Percentiles rank a stretch among this genome's conserved stretches.
These are phyloP conservation scores for Skeletonema menzelii DNA, from an alignment of 108 stramenopile species.

Conservation along the genomic window DNA sequence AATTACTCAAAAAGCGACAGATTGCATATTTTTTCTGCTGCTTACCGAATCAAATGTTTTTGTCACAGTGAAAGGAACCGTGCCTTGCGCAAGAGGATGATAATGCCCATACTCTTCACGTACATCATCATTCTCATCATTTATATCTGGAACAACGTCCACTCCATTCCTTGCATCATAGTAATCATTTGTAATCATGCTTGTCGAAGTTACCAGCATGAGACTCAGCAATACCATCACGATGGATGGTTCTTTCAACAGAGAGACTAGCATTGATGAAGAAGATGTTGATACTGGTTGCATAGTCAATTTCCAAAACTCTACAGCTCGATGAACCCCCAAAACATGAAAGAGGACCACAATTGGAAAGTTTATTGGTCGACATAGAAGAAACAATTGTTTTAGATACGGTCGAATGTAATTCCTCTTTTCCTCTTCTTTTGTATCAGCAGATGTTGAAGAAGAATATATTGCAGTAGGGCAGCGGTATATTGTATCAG, in stretches of 20 bases:
- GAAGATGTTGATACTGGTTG: background rate
- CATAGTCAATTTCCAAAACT: constrained; percentile 6
- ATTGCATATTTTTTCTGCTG: background rate
- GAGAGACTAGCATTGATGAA: background rate
- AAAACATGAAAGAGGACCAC: constrained; percentile 66
- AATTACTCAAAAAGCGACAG: background rate
- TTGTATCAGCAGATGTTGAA: background rate
- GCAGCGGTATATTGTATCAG: background rate
- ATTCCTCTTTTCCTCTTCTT: background rate
- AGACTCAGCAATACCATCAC: constrained; percentile 52
- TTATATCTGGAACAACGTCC: constrained; percentile 25
- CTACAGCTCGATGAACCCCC: constrained; percentile 50
- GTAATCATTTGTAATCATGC: constrained; percentile 85
- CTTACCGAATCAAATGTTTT: constrained; percentile 23
- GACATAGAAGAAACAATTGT: constrained; percentile 40
- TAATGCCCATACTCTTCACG: constrained; percentile 11
- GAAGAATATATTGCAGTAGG: background rate
- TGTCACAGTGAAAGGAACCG: constrained; percentile 38
- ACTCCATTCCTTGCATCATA: constrained; percentile 66
- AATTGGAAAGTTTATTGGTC: constrained; percentile 63
- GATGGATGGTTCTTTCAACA: constrained; percentile 47
- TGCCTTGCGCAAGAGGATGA: constrained; percentile 35
- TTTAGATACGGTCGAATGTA: constrained; percentile 29
- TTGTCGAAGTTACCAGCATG: constrained; percentile 60
- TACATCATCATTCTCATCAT: background rate